Base-by-base conservation (phyloP, 345 rosid genomes). In the Euphorbia lathyris region DNA sequence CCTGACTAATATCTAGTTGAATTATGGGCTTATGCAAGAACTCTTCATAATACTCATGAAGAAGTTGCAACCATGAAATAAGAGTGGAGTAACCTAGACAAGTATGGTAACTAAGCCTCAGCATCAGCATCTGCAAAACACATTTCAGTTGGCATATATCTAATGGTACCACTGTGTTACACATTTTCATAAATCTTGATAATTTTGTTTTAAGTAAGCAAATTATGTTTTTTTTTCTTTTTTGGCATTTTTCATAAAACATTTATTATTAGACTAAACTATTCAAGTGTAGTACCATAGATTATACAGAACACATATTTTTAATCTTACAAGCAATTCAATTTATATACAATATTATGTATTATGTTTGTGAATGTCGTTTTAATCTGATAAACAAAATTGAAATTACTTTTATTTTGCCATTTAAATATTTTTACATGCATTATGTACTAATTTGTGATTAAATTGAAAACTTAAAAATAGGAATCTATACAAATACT, bases 111-210 rank as follows among this genome's bases (percentile, higher is more conserved):
- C 91, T 87, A 69, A 94, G 86, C 80, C 91, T 87, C 70, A 81
- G 79, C 95, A 91, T 85, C 67, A 94, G 70, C 80, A 86, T 90
- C 98, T 94, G 90, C 79, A 76, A 63, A 76, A 70, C 63, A 69
- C 51, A 30, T 20, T 64, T 55, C 10, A 34, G 65, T 26, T 47
- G 16, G 13, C 43, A 40, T 40, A 40, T 40, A 40, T 40, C 43
- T 2, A 40, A 40, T 4, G 43, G 43, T 40, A 40, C 7, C 11
- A 40, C 5, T 40, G 43, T 40, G 2, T 40, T 40, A 40, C 43
- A 40, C 43, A 40, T 4, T 4, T 40, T 40, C 11, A 40, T 6
- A 40, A 40, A 40, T 40, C 43, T 6, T 9, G 11, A 40, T 40
- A 40, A 40, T 40, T 40, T 5, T 9, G 43, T 32, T 32, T 32